Evolutionary conservation across 2,329 filamentous ascomycete genomes (phyloP).

Genomic region (Pochonia chlamydosporia): DNA sequence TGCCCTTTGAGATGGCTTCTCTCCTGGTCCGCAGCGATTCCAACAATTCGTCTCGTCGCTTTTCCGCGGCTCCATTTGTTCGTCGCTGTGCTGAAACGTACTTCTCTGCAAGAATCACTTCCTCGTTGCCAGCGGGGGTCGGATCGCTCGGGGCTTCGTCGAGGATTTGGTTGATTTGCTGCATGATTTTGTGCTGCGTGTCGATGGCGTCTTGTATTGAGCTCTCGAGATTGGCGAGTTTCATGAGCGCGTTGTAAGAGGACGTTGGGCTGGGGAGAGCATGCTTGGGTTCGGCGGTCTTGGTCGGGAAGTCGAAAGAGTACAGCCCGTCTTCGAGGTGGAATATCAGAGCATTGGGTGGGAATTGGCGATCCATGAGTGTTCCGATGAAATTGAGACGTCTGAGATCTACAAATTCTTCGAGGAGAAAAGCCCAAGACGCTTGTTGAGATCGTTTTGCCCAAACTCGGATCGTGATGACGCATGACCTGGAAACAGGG

Average conservation of each 20-base stretch:
- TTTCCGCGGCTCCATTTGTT: conserved; percentile 54
- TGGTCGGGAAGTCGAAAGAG: conserved; percentile 62
- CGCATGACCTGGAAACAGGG: conserved; percentile 57
- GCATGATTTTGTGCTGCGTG: conserved; percentile 66
- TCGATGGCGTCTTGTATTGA: conserved; percentile 85
- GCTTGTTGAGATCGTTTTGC: conserved; percentile 45
- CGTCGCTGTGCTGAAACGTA: conserved; percentile 61
- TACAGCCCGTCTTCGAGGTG: conserved; percentile 85
- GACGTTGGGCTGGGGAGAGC: conserved; percentile 55
- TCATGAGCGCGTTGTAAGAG: conserved; percentile 84
- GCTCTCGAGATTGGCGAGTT: conserved; percentile 79
- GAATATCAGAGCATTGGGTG: conserved; percentile 77
- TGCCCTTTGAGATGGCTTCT: conserved; percentile 61
- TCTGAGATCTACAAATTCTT: conserved; percentile 65
- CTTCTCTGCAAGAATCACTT: conserved; percentile 39
- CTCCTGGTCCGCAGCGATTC: conserved; percentile 60
- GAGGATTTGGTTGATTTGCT: conserved; percentile 66
- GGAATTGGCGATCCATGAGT: conserved; percentile 65
- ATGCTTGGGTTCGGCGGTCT: conserved; percentile 45
- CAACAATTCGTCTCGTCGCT: conserved; percentile 61
- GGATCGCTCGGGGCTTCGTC: conserved; percentile 33
- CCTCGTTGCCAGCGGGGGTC: conserved; percentile 44
- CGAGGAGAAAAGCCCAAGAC: conserved; percentile 60
- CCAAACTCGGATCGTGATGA: conserved; percentile 70
- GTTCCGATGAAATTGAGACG: conserved; percentile 73